phyloP scores from a whole-genome alignment of 495 filamentous ascomycete genomes.

The Penicillium manginii region DNA sequence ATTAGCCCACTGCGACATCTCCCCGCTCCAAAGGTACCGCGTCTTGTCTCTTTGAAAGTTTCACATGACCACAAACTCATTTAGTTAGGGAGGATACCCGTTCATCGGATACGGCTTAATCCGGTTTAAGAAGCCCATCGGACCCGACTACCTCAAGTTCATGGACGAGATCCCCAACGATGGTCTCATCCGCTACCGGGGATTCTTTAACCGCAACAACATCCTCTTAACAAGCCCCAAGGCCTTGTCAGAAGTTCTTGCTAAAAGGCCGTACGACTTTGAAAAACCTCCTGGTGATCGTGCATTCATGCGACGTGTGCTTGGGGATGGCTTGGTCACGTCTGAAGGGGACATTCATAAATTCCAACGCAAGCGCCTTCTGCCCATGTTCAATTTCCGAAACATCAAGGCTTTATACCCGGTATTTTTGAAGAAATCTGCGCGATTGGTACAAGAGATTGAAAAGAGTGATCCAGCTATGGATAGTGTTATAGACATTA shows the following conservation, averaged over 20 bases:
- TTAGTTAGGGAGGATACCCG: background rate
- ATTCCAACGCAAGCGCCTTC: slow-evolving; percentile 1
- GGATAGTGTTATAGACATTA: background rate
- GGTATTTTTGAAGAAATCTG: background rate
- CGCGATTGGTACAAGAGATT: background rate
- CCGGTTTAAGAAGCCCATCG: background rate
- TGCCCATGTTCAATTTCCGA: background rate
- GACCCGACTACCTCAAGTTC: background rate
- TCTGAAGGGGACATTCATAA: background rate
- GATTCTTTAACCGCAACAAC: background rate
- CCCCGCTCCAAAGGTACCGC: background rate
- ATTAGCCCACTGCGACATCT: background rate
- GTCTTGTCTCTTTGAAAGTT: too few species aligned
- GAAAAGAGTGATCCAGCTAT: background rate
- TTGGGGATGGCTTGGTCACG: background rate
- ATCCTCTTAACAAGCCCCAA: background rate
- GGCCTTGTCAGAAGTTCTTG: background rate
- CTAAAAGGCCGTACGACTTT: background rate
- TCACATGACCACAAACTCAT: too few species aligned
- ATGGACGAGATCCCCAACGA: slow-evolving; percentile 1
- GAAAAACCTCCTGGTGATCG: background rate
- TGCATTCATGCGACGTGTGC: background rate
- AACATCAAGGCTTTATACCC: background rate
- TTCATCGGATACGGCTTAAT: slow-evolving; percentile 2
- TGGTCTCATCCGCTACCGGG: background rate